A percentile compares a stretch with the other conserved stretches of the same genome.
phyloP scores from a whole-genome alignment of 129 eudicot genomes.

The Flaveria bidentis region DNA sequence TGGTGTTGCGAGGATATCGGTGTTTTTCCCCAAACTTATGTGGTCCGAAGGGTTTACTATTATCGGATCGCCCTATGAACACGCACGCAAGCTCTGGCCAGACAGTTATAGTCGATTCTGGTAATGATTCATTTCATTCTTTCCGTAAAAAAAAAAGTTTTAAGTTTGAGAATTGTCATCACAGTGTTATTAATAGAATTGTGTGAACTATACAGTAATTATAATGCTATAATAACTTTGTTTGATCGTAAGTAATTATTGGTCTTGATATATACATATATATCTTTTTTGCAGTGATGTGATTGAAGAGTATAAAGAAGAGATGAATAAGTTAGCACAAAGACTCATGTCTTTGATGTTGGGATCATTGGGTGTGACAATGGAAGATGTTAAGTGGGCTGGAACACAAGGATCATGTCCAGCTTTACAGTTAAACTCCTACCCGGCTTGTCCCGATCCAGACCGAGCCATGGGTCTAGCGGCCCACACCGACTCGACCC shows the following conservation, averaged over 20 bases:
- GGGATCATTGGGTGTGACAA: conserved; percentile 66
- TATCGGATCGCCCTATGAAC: conserved; percentile 66
- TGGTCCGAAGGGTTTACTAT: conserved; percentile 96
- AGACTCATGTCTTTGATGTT: conserved; percentile 67
- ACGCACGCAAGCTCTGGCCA: conserved; percentile 89
- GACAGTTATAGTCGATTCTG: conserved; percentile 54
- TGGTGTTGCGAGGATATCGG: conserved; percentile 73
- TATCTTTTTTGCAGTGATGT: conserved; percentile 46
- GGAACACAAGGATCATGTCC: conserved; percentile 45
- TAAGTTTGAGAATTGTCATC: background rate
- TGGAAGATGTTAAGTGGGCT: conserved; percentile 61
- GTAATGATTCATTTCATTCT: conserved; percentile 38
- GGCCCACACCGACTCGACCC: conserved; percentile 70
- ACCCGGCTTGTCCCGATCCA: conserved; percentile 91
- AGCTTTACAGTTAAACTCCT: conserved; percentile 73
- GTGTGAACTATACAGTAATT: no score
- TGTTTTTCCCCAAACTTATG: conserved; percentile 76
- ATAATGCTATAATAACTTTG: no score
- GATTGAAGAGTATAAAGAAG: conserved; percentile 55
- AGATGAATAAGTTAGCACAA: conserved; percentile 62
- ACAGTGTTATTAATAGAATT: background rate
- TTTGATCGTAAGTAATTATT: background rate
- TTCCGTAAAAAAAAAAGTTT: background rate
- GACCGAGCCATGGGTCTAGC: conserved; percentile 90
- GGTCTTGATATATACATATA: background rate